These are phyloP conservation scores for Nidula niveotomentosa DNA, from an alignment of 1,284 basidiomycete genomes.

Conservation along the genomic window DNA sequence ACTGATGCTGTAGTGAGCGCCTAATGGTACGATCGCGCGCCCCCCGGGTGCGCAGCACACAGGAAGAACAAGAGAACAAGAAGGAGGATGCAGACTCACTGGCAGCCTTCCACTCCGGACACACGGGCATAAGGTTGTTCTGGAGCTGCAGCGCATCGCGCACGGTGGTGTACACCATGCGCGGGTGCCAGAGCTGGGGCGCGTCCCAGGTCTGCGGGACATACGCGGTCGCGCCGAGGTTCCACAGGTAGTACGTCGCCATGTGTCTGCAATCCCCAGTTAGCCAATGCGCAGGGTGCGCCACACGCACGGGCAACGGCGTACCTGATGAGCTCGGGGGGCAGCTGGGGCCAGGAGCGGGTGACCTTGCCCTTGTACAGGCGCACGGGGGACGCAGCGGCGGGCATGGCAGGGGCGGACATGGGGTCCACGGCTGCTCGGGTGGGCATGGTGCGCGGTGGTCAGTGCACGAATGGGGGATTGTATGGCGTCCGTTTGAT, in stretches of 20 bases:
- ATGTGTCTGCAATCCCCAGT: constrained; percentile 45
- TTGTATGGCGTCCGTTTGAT: constrained; percentile 8
- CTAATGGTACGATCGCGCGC: too few species aligned
- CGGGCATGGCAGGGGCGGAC: background rate
- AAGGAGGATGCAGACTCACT: constrained; percentile 28
- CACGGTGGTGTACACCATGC: constrained; percentile 54
- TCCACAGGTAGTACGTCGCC: constrained; percentile 57
- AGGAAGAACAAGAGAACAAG: too few species aligned
- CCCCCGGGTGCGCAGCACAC: background rate
- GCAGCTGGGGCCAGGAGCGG: constrained; percentile 69
- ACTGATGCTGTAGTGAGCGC: too few species aligned
- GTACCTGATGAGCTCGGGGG: constrained; percentile 68
- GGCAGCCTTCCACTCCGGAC: constrained; percentile 41
- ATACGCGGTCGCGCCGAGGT: constrained; percentile 40
- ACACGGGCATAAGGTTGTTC: constrained; percentile 53
- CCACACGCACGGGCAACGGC: constrained; percentile 14
- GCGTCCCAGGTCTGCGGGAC: constrained; percentile 59
- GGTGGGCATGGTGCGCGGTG: constrained; percentile 25
- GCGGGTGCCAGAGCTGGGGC: constrained; percentile 53
- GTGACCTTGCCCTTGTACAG: constrained; percentile 66
- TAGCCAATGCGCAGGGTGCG: background rate
- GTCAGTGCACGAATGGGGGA: constrained; percentile 29
- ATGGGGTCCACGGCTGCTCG: too few species aligned
- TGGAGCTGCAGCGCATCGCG: constrained; percentile 60
- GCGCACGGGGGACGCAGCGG: constrained; percentile 3